These are phyloP conservation scores for Vaccinium myrtillus DNA, from an alignment of 148 eudicot species.

Conservation along the genomic window DNA sequence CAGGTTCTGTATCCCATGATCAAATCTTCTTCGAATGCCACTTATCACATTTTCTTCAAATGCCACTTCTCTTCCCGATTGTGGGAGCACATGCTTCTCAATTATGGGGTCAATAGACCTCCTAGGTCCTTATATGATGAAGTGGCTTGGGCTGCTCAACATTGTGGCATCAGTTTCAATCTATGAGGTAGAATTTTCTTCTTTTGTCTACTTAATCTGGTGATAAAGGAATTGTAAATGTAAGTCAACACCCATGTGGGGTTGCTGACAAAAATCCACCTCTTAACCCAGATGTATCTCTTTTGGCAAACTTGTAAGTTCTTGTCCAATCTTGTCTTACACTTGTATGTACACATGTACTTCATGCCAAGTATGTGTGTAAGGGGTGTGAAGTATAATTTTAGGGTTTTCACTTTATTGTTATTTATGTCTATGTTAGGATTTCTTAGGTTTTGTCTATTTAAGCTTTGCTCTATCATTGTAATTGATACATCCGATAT, in stretches of 20 bases:
- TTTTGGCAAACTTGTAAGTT: too few species aligned
- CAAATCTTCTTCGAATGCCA: background rate
- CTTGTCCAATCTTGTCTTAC: background rate
- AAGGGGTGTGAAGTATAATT: too few species aligned
- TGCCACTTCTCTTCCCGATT: background rate
- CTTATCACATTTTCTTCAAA: background rate
- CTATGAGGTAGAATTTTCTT: background rate
- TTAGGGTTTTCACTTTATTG: too few species aligned
- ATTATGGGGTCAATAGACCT: background rate
- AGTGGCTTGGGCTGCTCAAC: background rate
- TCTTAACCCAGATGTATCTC: too few species aligned
- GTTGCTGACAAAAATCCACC: too few species aligned
- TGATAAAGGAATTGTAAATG: background rate
- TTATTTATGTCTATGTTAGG: too few species aligned
- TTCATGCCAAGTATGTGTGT: background rate
- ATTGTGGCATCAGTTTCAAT: background rate
- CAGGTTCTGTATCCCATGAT: background rate
- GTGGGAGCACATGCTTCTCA: background rate
- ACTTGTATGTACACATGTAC: background rate
- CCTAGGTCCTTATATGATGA: background rate
- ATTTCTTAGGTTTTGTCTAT: too few species aligned
- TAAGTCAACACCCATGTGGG: background rate
- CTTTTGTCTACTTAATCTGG: background rate
- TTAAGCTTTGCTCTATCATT: too few species aligned
- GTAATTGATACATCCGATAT: too few species aligned